These are phyloP conservation scores for Puccinellia tenuiflora DNA, from an alignment of 176 grass and related monocot genomes.

Conservation along the genomic window DNA sequence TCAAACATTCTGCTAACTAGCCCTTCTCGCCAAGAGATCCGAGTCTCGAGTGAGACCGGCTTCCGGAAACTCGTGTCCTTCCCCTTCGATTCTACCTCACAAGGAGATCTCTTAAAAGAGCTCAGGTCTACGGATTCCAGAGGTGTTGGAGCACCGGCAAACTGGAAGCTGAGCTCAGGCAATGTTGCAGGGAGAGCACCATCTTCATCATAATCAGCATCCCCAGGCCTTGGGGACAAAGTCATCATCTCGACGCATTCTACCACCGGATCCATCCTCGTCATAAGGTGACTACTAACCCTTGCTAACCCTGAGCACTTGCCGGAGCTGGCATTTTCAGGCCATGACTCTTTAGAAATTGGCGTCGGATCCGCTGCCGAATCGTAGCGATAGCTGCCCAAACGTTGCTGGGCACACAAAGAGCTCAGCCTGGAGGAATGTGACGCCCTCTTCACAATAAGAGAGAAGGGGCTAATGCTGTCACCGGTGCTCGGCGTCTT, in stretches of 20 bases:
- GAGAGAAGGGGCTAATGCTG: conserved; percentile 88
- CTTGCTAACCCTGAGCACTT: conserved; percentile 21
- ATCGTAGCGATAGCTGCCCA: background rate
- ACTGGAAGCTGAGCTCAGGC: conserved; percentile 68
- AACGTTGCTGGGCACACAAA: conserved; percentile 37
- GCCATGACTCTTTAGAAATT: conserved; percentile 20
- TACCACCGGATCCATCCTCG: conserved; percentile 42
- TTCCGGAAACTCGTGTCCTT: conserved; percentile 23
- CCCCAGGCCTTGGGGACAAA: conserved; percentile 31
- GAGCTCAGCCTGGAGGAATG: conserved; percentile 46
- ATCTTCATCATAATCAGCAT: conserved; percentile 27
- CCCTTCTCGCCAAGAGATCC: conserved; percentile 92
- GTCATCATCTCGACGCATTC: conserved; percentile 52
- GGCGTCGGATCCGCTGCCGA: background rate
- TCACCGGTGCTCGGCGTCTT: conserved; percentile 74
- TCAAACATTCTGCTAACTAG: conserved; percentile 91
- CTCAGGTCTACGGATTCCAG: conserved; percentile 69
- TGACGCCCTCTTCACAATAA: conserved; percentile 83
- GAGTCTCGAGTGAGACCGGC: conserved; percentile 15
- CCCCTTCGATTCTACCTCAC: conserved; percentile 18
- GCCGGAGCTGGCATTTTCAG: conserved; percentile 9
- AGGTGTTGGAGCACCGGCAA: conserved; percentile 24
- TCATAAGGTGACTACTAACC: background rate
- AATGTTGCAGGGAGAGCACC: conserved; percentile 18
- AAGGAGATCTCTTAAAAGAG: conserved; percentile 54